phyloP scores from a whole-genome alignment of 306 rosid species.

The Gillenia trifoliata region DNA sequence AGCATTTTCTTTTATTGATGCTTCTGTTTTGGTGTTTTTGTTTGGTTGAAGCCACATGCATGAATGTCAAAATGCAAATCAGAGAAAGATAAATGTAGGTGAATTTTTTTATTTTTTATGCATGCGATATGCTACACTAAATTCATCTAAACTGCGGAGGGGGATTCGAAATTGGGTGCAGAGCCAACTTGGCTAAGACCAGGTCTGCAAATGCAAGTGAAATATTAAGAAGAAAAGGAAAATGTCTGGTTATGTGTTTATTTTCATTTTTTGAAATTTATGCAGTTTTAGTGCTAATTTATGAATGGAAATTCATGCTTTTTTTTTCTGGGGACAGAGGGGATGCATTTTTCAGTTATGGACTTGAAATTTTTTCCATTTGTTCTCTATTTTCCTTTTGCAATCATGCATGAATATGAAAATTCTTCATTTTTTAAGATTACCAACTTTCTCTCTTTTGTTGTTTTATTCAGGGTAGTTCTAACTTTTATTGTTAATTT shows the following conservation, averaged over 20 bases:
- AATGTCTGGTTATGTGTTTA: too few species aligned
- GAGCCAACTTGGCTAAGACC: too few species aligned
- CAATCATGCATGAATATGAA: neutral
- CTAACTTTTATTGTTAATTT: too few species aligned
- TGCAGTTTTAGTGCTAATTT: too few species aligned
- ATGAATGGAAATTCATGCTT: neutral
- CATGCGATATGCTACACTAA: too few species aligned
- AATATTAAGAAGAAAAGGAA: too few species aligned
- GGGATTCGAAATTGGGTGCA: too few species aligned
- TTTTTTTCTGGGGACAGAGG: neutral
- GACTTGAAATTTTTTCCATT: neutral
- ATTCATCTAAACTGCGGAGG: too few species aligned
- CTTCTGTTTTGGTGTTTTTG: neutral
- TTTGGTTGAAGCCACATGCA: slow-evolving; percentile 1
- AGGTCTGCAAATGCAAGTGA: too few species aligned
- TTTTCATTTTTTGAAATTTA: too few species aligned
- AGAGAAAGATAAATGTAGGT: neutral
- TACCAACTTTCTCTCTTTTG: neutral
- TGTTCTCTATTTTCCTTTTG: neutral
- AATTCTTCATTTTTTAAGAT: neutral
- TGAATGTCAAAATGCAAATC: neutral
- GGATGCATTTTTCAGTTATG: neutral
- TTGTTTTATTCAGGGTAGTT: too few species aligned
- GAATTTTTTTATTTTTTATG: too few species aligned
- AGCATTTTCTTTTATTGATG: neutral